A percentile compares a stretch with the other conserved stretches of the same genome.
phyloP scores from a whole-genome alignment of 2,329 filamentous ascomycete genomes.

The Aspergillus puulaauensis region DNA sequence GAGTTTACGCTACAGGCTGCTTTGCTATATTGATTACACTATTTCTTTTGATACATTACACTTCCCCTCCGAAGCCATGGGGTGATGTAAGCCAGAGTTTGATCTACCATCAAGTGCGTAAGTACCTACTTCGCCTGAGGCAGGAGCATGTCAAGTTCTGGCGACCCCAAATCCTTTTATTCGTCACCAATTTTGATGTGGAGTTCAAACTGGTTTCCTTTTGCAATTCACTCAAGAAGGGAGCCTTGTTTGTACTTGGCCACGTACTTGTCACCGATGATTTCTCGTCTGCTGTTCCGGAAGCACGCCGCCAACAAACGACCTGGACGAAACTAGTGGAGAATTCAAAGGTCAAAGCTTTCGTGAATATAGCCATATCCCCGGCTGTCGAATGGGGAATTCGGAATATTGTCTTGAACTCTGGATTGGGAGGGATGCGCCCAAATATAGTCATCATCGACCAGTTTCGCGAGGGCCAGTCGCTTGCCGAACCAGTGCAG shows the following conservation, averaged over 20 bases:
- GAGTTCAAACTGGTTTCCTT: constrained; percentile 86
- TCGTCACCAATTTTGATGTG: constrained; percentile 78
- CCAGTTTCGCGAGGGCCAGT: constrained; percentile 64
- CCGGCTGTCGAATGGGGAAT: constrained; percentile 82
- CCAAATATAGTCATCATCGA: constrained; percentile 84
- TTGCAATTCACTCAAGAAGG: constrained; percentile 89
- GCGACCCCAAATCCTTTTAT: constrained; percentile 81
- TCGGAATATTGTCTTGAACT: constrained; percentile 76
- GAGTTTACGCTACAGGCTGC: constrained; percentile 73
- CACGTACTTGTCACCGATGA: constrained; percentile 86
- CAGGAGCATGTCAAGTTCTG: constrained; percentile 94
- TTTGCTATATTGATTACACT: constrained; percentile 72
- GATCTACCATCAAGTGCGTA: constrained; percentile 85
- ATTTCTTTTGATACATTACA: constrained; percentile 82
- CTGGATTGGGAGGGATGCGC: constrained; percentile 82
- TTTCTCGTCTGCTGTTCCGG: constrained; percentile 74
- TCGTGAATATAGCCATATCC: constrained; percentile 82
- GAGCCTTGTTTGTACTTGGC: constrained; percentile 77
- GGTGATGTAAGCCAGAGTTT: constrained; percentile 86
- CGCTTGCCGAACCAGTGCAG: constrained; percentile 58
- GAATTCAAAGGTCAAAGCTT: constrained; percentile 82
- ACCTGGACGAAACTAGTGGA: constrained; percentile 88
- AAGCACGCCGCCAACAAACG: constrained; percentile 76
- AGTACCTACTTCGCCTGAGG: constrained; percentile 78
- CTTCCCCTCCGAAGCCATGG: constrained; percentile 82